A percentile compares a stretch with the other conserved stretches of the same genome.
Evolutionary conservation across 768 basidiomycete genomes (phyloP).

Genomic region (Lactarius deliciosus): DNA sequence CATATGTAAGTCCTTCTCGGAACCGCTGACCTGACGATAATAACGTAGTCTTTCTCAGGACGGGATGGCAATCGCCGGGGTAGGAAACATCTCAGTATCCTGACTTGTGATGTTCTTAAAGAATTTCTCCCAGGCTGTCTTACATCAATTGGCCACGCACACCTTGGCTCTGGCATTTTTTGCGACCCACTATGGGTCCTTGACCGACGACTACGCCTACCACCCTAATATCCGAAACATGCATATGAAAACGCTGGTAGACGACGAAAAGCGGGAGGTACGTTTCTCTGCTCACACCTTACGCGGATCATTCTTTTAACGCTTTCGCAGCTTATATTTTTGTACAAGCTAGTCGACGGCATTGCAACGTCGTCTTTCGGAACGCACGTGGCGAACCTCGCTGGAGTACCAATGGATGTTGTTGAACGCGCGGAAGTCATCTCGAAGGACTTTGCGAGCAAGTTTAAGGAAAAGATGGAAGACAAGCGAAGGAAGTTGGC

Average conservation of each 20-base stretch:
- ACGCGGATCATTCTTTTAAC: background rate
- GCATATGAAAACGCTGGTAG: constrained; percentile 94
- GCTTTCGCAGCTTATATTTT: constrained; percentile 73
- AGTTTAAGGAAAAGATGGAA: constrained; percentile 81
- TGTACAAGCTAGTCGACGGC: constrained; percentile 91
- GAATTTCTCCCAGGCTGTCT: constrained; percentile 59
- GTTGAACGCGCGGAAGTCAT: constrained; percentile 87
- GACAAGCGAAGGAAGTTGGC: constrained; percentile 55
- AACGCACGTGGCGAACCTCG: constrained; percentile 92
- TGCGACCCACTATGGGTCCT: constrained; percentile 94
- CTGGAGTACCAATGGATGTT: constrained; percentile 83
- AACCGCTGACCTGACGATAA: constrained; percentile 17
- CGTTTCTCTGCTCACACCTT: constrained; percentile 24
- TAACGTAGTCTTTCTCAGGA: constrained; percentile 50
- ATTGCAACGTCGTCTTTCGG: constrained; percentile 89
- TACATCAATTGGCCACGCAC: constrained; percentile 93
- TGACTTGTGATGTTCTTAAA: background rate
- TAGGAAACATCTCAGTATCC: constrained; percentile 36
- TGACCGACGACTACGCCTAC: constrained; percentile 91
- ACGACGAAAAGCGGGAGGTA: constrained; percentile 89
- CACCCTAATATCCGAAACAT: constrained; percentile 92
- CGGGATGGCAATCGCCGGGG: constrained; percentile 98
- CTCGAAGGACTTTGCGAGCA: constrained; percentile 80
- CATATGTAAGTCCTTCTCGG: constrained; percentile 56
- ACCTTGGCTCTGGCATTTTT: constrained; percentile 92